These are phyloP conservation scores for Pluteus cervinus DNA, from an alignment of 768 basidiomycete species.

Conservation along the genomic window DNA sequence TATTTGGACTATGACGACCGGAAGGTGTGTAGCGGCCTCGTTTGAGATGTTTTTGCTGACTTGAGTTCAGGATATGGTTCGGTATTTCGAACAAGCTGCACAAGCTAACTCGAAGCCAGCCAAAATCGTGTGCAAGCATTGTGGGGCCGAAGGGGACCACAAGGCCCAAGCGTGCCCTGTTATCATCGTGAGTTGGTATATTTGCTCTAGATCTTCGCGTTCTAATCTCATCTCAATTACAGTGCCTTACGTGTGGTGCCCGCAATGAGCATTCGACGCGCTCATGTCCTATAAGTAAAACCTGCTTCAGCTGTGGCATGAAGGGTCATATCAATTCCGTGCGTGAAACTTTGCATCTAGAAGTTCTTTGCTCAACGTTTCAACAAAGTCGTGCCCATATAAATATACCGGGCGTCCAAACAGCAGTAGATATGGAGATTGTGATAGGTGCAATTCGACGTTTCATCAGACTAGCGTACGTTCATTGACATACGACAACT, in stretches of 20 bases:
- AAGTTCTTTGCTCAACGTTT: no score
- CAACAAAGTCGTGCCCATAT: slow-evolving; percentile 54
- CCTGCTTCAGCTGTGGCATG: slow-evolving; percentile 77
- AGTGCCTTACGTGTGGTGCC: slow-evolving; percentile 81
- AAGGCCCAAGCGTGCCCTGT: slow-evolving; percentile 64
- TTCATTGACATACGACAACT: slow-evolving; percentile 4
- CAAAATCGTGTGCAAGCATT: slow-evolving; percentile 66
- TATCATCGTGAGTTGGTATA: slow-evolving; percentile 48
- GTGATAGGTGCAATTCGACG: slow-evolving; percentile 65
- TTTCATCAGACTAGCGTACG: slow-evolving; percentile 60
- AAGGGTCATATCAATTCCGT: slow-evolving; percentile 76
- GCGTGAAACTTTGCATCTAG: slow-evolving; percentile 12
- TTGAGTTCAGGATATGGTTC: slow-evolving; percentile 38
- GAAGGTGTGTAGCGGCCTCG: slow-evolving; percentile 34
- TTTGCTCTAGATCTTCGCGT: slow-evolving; percentile 4
- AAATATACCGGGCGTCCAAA: slow-evolving; percentile 27
- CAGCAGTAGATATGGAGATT: slow-evolving; percentile 36
- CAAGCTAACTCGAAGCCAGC: slow-evolving; percentile 35
- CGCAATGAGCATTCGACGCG: slow-evolving; percentile 75
- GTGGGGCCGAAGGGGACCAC: slow-evolving; percentile 70
- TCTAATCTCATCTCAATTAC: slow-evolving; percentile 3
- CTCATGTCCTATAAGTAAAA: slow-evolving; percentile 76
- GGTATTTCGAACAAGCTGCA: slow-evolving; percentile 57
- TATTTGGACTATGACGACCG: slow-evolving; percentile 71
- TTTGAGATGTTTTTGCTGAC: neutral